Base-by-base conservation (phyloP, 108 stramenopile species). In the Cyclotella kingstonii region DNA sequence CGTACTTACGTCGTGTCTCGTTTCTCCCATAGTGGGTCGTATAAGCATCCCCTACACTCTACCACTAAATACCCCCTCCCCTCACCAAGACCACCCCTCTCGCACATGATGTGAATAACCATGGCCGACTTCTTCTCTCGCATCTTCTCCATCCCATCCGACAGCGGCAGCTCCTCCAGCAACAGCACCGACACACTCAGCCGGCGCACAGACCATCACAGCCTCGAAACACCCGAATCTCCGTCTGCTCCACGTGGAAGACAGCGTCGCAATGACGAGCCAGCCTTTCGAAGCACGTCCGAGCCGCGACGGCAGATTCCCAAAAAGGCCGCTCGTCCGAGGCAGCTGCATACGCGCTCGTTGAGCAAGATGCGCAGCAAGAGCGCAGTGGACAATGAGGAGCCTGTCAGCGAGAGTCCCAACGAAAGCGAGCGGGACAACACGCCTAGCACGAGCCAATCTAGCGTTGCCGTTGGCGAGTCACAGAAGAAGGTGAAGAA, bases 111-210 rank as follows among this genome's bases (percentile, higher is more conserved):
- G 1, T 11, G 15, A 51, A 29, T 5, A 35, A 54, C 53, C 53
- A 64, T 64, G 63, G 42, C 63, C 29, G 63, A 64, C 40, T 64
- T 64, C 29, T 64, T 64, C 52, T 52, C 63, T 25, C 63, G 63
- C 51, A 64, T 64, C 28, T 64, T 64, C 52, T 27, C 63, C 51
- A 54, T 64, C 63, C 63, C 63, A 25, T 64, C 63, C 48, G 62
- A 63, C 40, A 40, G 47, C 49, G 46, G 47, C 30, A 63, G 27
- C 50, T 63, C 4, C 21, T 39, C 49, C n/a, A 34, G 54, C 40
- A 19, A 50, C 46, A 27, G 42, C 30, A 34, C 12, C 28, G 43
- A 48, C 11, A 56, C 22, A 10, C 15, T 35, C 10, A 14, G 35
- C 2, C 33, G 2, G 18, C 52, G 41, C 23, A 43, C 38, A 6